Evolutionary conservation across 23 red algal genomes (phyloP).

Genomic region (Agarophyton chilense): DNA sequence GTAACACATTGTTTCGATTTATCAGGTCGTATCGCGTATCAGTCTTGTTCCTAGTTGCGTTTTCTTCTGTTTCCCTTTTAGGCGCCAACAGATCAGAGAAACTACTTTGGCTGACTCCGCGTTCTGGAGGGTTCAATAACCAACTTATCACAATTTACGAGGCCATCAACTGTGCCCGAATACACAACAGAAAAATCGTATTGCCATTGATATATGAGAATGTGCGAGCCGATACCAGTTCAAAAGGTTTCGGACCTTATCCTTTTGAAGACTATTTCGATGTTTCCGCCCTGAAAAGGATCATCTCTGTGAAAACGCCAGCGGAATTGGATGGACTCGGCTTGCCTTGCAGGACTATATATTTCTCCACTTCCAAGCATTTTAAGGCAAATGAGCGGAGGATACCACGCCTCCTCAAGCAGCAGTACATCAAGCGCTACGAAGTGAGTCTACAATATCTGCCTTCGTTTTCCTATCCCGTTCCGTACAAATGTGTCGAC

Average conservation of each 20-base stretch:
- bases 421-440: constrained; percentile 24
- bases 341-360: constrained; percentile 34
- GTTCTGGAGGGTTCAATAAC: constrained; percentile 55
- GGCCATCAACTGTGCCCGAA: constrained; percentile 38
- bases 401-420: constrained; percentile 27
- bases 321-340: constrained; percentile 12
- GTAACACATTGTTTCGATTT: background rate
- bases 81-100: background rate
- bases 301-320: constrained; percentile 15
- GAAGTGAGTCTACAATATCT: constrained; percentile 16
- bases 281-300: constrained; percentile 12
- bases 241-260: constrained; percentile 57
- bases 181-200: constrained; percentile 6
- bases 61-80: background rate
- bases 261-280: constrained; percentile 65
- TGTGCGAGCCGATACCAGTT: constrained; percentile 14
- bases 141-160: constrained; percentile 58
- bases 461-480: background rate
- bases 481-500: constrained; percentile 8
- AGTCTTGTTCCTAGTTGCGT: background rate
- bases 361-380: constrained; percentile 33
- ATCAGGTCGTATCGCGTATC: background rate
- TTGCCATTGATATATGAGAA: constrained; percentile 65
- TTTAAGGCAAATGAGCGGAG: constrained; percentile 38
- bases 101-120: constrained; percentile 37